Base-by-base conservation (phyloP, 164 flowering plant genomes). In the Cinnamomum micranthum region DNA sequence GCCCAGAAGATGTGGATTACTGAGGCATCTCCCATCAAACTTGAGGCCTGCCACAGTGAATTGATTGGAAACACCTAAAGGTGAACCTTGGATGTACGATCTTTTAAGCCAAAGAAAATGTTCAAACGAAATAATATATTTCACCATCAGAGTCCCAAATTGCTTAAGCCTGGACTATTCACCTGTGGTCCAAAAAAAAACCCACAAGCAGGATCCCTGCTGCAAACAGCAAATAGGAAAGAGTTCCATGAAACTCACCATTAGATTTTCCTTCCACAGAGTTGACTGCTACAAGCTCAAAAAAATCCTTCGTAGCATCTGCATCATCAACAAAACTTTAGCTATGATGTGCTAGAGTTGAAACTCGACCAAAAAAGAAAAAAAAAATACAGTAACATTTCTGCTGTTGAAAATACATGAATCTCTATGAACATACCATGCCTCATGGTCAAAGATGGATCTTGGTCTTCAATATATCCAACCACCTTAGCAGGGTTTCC, bases 381-480 rank as follows among this genome's bases (percentile, higher is more conserved):
- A 31, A 31, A 31, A 31, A 31, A 31, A 31, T 31, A 31, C 35
- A 31, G 2, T 41, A 9, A 6, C 47, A 41, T 41, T 9, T 41
- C 7, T 41, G 47, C 1, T 41, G 47, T 41, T 41, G 47, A 27
- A 52, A 72, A 9, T 12, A 11, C 63, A 20, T 15, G 15, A 72
- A 17, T 7, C 9, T 12, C 28, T 12, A 55, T 2, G 33, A 74
- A 75, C 87, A 65, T 86, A 91, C 97, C 97, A 78, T 92, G 95
- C 70, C 90, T 90, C 96, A 91, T 93, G 52, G 95, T 88, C 71
- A 93, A 79, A 72, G 97, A 90, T 27, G 94, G 97, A 65, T 85
- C 92, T 83, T 85, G 82, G 75, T 87, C 93, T 75, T 86, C 77
- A 13, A 86, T 80, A 80, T 80, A 86, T 74, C 97, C 96, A 71